Evolutionary conservation across 2,329 filamentous ascomycete genomes (phyloP), one percentile per base, ranked within the genome.

Genomic region (Nemania sp.): DNA sequence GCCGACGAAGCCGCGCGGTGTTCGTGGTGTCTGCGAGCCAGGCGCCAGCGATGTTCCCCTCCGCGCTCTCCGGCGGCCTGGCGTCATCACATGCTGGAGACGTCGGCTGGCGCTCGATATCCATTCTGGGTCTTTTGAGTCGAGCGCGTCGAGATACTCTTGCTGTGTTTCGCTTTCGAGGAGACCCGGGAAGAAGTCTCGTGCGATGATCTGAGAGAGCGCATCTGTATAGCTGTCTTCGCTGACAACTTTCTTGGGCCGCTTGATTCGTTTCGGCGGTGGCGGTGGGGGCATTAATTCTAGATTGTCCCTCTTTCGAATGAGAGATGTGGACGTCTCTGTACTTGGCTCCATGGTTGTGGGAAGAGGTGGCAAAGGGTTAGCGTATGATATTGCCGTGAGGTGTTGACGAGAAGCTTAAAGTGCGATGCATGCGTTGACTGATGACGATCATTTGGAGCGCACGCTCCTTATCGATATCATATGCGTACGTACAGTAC

Each of bases 161-260:
- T 91, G 86, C 70, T 97, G 91, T 0, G 87, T 88, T 64, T 96
- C 86, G 12, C 86, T 86, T 70, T 97, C 91, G 4, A 92, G 76
- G 0, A 99, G 79, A 0, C 93, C 94, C 0, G 94, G 94, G 66
- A 97, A 99, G 77, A 96, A 99, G 77, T 99, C 94, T 61, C 94
- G 86, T 8, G 91, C 90, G 59, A 99, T 96, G 68, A 99, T 97
- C 63, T 94, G 88, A 0, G 92, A 96, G 23, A 99, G 79, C 1
- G 90, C 89, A 53, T 91, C 86, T 2, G 91, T 94, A 72, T 99
- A 99, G 48, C 88, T 86, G 63, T 99, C 93, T 78, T 99, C 94
- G 70, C 96, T 91, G 23, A 99, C 82, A 23, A 97, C 86, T 58
- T 88, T 89, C 58, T 87, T 86, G 0, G 94, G 94, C 47, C 94